phyloP scores from a whole-genome alignment of 73 alveolate genomes.

The Paramecium tetraurelia region DNA sequence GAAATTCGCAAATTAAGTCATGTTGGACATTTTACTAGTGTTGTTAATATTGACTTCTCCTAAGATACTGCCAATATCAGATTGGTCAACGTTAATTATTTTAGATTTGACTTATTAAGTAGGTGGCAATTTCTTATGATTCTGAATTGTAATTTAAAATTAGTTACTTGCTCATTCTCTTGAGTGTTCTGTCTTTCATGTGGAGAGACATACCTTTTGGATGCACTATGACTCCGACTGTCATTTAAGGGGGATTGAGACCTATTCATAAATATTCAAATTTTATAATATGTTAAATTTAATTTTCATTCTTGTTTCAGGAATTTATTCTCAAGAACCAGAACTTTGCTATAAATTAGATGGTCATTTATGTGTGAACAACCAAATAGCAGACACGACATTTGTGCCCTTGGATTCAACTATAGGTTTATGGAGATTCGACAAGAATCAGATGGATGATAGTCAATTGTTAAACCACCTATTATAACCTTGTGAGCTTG shows the following conservation, averaged over 20 bases:
- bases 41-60: background rate
- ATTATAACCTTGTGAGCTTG: background rate
- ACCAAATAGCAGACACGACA: background rate
- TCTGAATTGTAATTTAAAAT: background rate
- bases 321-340: background rate
- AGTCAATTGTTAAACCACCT: background rate
- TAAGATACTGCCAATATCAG: background rate
- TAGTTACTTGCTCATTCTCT: background rate
- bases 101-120: background rate
- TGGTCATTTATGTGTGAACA: conserved; percentile 29
- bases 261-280: background rate
- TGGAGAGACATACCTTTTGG: conserved; percentile 12
- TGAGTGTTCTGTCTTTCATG: background rate
- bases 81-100: background rate
- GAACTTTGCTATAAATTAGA: conserved; percentile 24
- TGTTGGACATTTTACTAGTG: conserved; percentile 14
- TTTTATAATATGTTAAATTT: background rate
- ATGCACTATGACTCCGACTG: background rate
- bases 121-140: background rate
- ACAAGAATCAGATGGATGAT: background rate
- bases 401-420: background rate
- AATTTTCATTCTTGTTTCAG: background rate
- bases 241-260: conserved; percentile 2
- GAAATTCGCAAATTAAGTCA: conserved; percentile 36
- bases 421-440: conserved; percentile 35